phyloP scores from a whole-genome alignment of 768 basidiomycete species.

The Suillus brevipes region DNA sequence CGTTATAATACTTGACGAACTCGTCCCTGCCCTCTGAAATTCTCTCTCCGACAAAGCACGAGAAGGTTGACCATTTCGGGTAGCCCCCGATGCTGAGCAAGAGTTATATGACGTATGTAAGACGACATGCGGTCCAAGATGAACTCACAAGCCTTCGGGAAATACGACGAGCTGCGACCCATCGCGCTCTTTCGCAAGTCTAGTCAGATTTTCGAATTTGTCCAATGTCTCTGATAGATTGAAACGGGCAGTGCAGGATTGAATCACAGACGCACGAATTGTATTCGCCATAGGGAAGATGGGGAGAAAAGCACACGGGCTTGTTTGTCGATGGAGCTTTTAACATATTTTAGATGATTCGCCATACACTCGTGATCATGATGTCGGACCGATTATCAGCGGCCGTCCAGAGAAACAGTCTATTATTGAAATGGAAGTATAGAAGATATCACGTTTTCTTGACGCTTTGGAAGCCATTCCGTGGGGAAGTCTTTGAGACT shows the following conservation, averaged over 20 bases:
- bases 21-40: conserved; percentile 54
- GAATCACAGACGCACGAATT: conserved; percentile 53
- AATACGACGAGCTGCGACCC: conserved; percentile 51
- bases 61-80: conserved; percentile 52
- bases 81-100: conserved; percentile 54
- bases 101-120: neutral
- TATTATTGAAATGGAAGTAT: conserved; percentile 4
- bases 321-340: neutral
- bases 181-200: conserved; percentile 47
- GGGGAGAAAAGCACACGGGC: neutral
- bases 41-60: conserved; percentile 49
- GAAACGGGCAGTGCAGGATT: conserved; percentile 49
- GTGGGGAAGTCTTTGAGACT: conserved; percentile 79
- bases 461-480: conserved; percentile 69
- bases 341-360: conserved; percentile 5
- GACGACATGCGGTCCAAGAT: neutral
- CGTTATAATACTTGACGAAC: conserved; percentile 52
- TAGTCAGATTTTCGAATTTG: conserved; percentile 49
- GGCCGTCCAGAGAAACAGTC: conserved; percentile 10
- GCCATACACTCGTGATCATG: conserved; percentile 10
- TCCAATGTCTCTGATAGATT: conserved; percentile 46
- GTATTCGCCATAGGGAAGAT: conserved; percentile 26
- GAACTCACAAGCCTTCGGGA: conserved; percentile 56
- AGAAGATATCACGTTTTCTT: conserved; percentile 5
- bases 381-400: conserved; percentile 4